Evolutionary conservation across 306 rosid species (phyloP).

Genomic region (Medicago arabica): DNA sequence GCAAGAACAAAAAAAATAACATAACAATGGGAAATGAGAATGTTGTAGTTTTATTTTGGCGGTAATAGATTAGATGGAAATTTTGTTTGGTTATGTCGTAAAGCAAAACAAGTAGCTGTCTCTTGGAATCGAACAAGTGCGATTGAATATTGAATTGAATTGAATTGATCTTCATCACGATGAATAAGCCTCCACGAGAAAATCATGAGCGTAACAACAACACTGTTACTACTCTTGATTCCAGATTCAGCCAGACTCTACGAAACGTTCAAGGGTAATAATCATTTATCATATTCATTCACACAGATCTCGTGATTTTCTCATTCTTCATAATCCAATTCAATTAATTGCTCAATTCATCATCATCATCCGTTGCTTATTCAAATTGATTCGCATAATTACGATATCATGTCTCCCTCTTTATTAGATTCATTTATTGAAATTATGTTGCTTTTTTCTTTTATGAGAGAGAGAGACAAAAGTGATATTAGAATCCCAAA

Average conservation of each 20-base stretch:
- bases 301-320: neutral
- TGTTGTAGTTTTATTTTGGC: neutral
- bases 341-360: neutral
- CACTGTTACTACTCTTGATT: slow-evolving; percentile 47
- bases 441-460: no score
- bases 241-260: slow-evolving; percentile 93
- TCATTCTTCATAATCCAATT: neutral
- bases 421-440: no score
- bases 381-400: neutral
- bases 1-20: no score
- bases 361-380: neutral
- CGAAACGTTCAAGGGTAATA: slow-evolving; percentile 89
- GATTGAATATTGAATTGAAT: slow-evolving; percentile 3
- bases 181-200: slow-evolving; percentile 26
- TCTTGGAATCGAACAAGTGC: neutral
- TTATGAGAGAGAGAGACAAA: no score
- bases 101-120: neutral
- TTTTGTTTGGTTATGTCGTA: neutral
- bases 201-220: slow-evolving; percentile 17
- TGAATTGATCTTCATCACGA: no score
- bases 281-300: slow-evolving; percentile 30
- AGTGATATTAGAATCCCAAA: no score
- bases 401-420: no score
- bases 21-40: neutral
- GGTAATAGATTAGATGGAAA: neutral